Conservation (phyloP, 768 basidiomycete genomes). For the Piloderma croceum region DNA sequence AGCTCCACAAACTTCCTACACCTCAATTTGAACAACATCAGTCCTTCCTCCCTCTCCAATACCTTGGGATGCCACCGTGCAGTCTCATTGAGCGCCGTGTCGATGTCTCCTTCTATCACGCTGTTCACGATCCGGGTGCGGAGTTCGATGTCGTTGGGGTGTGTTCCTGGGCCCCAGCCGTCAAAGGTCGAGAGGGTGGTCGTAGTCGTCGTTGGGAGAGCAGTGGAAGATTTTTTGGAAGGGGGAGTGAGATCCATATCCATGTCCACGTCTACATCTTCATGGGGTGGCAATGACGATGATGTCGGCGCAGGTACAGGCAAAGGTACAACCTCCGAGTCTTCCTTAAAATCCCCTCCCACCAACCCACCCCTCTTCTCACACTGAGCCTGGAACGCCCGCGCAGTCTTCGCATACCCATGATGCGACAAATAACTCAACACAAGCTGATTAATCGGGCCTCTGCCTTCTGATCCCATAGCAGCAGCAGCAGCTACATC, state of each 20-base stretch:
- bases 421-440: slow-evolving; percentile 79
- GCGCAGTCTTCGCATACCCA: slow-evolving; percentile 70
- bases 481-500: slow-evolving; percentile 16
- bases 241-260: slow-evolving; percentile 4
- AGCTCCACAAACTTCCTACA: slow-evolving; percentile 86
- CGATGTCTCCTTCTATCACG: slow-evolving; percentile 65
- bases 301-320: slow-evolving; percentile 9
- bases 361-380: slow-evolving; percentile 10
- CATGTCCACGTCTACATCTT: slow-evolving; percentile 47
- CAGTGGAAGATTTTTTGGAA: not conserved
- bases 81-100: slow-evolving; percentile 56
- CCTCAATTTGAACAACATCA: slow-evolving; percentile 75
- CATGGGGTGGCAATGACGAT: too few species aligned
- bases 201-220: not conserved
- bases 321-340: slow-evolving; percentile 10
- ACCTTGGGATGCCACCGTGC: slow-evolving; percentile 55
- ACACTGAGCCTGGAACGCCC: slow-evolving; percentile 46
- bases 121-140: slow-evolving; percentile 70
- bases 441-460: slow-evolving; percentile 67
- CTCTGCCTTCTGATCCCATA: slow-evolving; percentile 49
- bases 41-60: slow-evolving; percentile 58
- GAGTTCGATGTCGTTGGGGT: slow-evolving; percentile 57
- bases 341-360: too few species aligned
- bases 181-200: too few species aligned
- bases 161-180: too few species aligned